Conservation (phyloP, 441 rosid genomes). For the Euphorbia corollata region DNA sequence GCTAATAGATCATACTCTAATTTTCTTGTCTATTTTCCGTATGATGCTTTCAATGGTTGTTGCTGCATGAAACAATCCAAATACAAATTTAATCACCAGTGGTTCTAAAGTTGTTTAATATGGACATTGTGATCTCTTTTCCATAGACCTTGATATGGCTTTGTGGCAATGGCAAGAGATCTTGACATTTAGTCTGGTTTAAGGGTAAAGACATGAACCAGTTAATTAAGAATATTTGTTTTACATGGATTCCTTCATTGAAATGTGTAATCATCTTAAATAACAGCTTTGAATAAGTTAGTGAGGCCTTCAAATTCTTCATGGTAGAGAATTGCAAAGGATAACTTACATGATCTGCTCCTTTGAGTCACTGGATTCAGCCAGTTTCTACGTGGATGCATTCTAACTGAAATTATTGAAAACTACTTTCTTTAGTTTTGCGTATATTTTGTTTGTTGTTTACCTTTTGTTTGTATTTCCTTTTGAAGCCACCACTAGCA, state of each 20-base stretch:
- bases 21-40: not conserved
- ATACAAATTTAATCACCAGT: not conserved
- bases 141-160: not conserved
- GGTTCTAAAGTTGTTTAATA: not conserved
- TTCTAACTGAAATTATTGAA: not conserved
- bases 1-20: slow-evolving; percentile 5
- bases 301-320: not conserved
- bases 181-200: not conserved
- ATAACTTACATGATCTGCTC: not conserved
- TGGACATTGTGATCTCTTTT: not conserved
- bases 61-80: slow-evolving; percentile 1
- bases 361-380: not conserved
- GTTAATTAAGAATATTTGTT: not conserved
- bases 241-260: not conserved
- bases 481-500: not conserved
- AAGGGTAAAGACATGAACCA: not conserved
- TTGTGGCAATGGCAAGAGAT: not conserved
- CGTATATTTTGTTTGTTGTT: too few species aligned
- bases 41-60: not conserved
- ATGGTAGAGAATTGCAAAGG: not conserved
- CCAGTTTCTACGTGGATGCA: not conserved
- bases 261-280: not conserved
- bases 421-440: not conserved
- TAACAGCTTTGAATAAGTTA: not conserved
- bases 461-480: not conserved